Percentiles rank a stretch among this genome's conserved stretches.
phyloP scores from a whole-genome alignment of 2,329 filamentous ascomycete genomes.

The Penicillium janthinellum region DNA sequence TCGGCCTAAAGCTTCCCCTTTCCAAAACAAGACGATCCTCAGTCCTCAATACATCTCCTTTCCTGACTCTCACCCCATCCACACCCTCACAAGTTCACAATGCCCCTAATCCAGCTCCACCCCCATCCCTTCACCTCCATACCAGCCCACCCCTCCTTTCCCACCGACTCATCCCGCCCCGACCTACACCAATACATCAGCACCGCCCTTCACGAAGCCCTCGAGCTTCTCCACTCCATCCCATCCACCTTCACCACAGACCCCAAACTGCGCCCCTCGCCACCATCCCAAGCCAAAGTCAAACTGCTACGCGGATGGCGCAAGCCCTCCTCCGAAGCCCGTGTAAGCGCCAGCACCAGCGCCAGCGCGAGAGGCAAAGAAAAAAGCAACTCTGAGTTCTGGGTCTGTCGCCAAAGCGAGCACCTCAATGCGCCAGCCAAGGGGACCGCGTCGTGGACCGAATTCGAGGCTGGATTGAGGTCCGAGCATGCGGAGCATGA shows the following conservation, averaged over 20 bases:
- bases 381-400: slow-evolving; percentile 34
- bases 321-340: neutral
- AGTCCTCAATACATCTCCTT: neutral
- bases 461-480: slow-evolving; percentile 42
- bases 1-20: neutral
- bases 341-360: neutral
- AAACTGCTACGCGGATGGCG: slow-evolving; percentile 28
- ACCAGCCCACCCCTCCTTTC: slow-evolving; percentile 33
- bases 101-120: slow-evolving; percentile 29
- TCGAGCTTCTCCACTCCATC: slow-evolving; percentile 31
- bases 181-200: slow-evolving; percentile 26
- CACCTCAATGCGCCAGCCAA: slow-evolving; percentile 31
- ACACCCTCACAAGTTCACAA: slow-evolving; percentile 3
- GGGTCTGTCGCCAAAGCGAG: slow-evolving; percentile 45
- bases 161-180: slow-evolving; percentile 17
- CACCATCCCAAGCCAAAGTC: slow-evolving; percentile 34
- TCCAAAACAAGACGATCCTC: neutral
- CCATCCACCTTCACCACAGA: slow-evolving; percentile 31
- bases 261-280: slow-evolving; percentile 30
- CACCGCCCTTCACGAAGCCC: slow-evolving; percentile 32
- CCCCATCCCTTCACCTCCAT: slow-evolving; percentile 34
- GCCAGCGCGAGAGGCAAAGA: neutral
- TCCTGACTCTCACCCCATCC: neutral
- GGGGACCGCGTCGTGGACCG: slow-evolving; percentile 42
- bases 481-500: slow-evolving; percentile 45